These are phyloP conservation scores for Metschnikowia arizonensis DNA, from an alignment of 805 yeast species.

Conservation along the genomic window DNA sequence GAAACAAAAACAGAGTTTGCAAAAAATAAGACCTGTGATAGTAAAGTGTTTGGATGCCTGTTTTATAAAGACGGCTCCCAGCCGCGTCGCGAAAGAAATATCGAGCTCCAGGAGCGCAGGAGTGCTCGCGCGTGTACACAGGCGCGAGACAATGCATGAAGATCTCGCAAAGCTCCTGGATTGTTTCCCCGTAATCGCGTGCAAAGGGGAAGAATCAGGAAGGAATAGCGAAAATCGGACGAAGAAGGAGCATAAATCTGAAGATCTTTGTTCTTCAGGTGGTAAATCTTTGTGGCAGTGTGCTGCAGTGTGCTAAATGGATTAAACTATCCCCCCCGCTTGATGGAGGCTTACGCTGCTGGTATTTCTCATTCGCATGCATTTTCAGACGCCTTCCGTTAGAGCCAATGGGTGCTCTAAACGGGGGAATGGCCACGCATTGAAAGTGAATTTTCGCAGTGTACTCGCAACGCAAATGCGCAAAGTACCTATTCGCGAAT, in stretches of 20 bases:
- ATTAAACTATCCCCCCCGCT: not conserved
- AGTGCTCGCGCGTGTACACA: constrained; percentile 12
- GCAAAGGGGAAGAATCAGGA: not conserved
- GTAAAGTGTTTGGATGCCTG: not conserved
- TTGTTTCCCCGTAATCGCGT: constrained; percentile 1
- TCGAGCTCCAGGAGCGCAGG: constrained; percentile 16
- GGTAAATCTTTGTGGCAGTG: not conserved
- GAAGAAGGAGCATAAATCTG: not conserved
- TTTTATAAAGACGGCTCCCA: constrained; percentile 5
- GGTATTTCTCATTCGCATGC: not conserved
- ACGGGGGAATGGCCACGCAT: constrained; percentile 1
- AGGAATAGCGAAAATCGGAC: not conserved
- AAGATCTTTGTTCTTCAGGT: not conserved
- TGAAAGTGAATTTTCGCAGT: constrained; percentile 1
- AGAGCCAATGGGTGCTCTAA: not conserved
- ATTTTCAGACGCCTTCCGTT: not conserved
- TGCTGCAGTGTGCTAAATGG: not conserved
- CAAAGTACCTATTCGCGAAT: not conserved
- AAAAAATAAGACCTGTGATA: not conserved
- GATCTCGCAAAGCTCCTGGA: constrained; percentile 6
- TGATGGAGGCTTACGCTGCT: not conserved
- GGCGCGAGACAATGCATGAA: constrained; percentile 8
- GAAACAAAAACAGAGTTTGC: not conserved
- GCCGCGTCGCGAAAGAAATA: constrained; percentile 17
- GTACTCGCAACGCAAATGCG: constrained; percentile 1